Conservation (phyloP, 2,329 filamentous ascomycete genomes). For the Beauveria sp. region DNA sequence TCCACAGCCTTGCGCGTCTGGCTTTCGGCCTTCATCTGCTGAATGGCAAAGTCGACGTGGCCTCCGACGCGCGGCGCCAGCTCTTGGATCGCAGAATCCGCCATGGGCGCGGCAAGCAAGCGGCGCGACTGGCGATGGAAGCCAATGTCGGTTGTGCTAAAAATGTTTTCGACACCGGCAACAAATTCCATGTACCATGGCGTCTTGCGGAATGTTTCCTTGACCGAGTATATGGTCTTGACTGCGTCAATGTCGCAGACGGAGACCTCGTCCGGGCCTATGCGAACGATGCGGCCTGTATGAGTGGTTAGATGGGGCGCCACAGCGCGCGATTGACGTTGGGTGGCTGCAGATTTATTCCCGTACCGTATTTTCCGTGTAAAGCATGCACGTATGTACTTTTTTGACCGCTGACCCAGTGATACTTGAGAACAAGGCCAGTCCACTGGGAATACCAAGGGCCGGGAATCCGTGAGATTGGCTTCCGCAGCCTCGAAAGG, state of each 20-base stretch:
- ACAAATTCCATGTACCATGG: constrained; percentile 1
- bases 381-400: neutral
- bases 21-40: constrained; percentile 14
- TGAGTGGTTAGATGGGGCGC: neutral
- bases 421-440: neutral
- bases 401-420: constrained; percentile 4
- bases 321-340: too few relatives aligned
- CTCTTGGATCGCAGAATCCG: neutral
- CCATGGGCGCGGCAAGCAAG: neutral
- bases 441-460: constrained; percentile 7
- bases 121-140: constrained; percentile 6
- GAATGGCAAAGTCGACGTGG: constrained; percentile 18
- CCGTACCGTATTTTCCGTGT: constrained; percentile 7
- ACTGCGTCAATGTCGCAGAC: neutral
- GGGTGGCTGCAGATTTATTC: too few relatives aligned
- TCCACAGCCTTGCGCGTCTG: constrained; percentile 13
- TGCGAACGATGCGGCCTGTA: constrained; percentile 7
- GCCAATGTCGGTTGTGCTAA: neutral
- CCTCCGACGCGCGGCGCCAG: constrained; percentile 4
- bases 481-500: neutral
- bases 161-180: neutral
- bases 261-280: constrained; percentile 5
- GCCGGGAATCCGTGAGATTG: constrained; percentile 2
- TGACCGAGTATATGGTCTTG: constrained; percentile 7
- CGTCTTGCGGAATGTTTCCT: constrained; percentile 9